Evolutionary conservation across 1,139 yeast genomes (phyloP).

Genomic region (Taphrina pruni): DNA sequence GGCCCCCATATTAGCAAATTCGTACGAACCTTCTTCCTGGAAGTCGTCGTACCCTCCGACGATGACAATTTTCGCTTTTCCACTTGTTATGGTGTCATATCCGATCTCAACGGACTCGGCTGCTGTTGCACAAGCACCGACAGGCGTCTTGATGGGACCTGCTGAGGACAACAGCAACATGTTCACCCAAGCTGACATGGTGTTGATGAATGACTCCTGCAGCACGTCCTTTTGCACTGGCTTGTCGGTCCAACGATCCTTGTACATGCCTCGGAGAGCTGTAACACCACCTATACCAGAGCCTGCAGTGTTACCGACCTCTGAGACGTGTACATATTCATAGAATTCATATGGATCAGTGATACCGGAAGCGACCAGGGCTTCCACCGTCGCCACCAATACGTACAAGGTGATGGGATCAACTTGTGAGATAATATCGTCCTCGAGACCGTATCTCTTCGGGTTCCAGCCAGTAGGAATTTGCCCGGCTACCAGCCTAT

Average conservation of each 20-base stretch:
- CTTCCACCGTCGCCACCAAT: constrained; percentile 92
- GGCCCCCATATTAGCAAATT: constrained; percentile 98
- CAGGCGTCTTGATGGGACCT: constrained; percentile 99
- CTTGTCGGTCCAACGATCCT: constrained; percentile 85
- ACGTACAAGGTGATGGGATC: constrained; percentile 94
- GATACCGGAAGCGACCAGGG: constrained; percentile 88
- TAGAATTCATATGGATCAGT: constrained; percentile 98
- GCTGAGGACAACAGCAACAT: constrained; percentile 97
- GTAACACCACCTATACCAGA: constrained; percentile 99
- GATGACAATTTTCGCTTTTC: constrained; percentile 92
- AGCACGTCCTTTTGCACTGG: constrained; percentile 96
- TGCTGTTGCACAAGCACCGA: constrained; percentile 99
- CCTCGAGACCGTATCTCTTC: constrained; percentile 89
- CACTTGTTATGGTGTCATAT: constrained; percentile 86
- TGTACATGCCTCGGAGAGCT: constrained; percentile 97
- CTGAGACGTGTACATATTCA: constrained; percentile 96
- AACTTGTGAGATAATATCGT: constrained; percentile 89
- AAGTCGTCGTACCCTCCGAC: constrained; percentile 99
- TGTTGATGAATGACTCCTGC: constrained; percentile 97
- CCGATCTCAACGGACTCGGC: constrained; percentile 96
- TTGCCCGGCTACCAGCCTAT: constrained; percentile 98
- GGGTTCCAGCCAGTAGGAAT: constrained; percentile 99
- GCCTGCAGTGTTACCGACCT: constrained; percentile 98
- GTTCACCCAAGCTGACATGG: constrained; percentile 99
- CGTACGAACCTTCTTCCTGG: constrained; percentile 98